Percentiles rank a stretch among this genome's conserved stretches.
phyloP scores from a whole-genome alignment of 768 basidiomycete genomes.

The Lactarius indigo region DNA sequence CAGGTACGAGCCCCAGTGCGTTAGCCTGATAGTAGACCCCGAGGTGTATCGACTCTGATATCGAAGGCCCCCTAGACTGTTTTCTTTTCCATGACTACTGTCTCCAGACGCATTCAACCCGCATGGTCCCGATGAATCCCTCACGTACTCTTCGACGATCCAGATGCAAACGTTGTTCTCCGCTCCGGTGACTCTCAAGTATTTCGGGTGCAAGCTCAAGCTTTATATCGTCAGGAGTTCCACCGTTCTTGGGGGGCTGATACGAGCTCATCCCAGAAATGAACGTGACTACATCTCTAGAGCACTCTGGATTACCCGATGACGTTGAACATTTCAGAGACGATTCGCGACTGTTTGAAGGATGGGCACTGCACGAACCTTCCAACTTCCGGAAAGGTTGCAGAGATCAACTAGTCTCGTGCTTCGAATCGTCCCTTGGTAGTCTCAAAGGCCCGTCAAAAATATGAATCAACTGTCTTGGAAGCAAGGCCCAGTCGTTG shows the following conservation, averaged over 20 bases:
- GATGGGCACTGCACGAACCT: background rate
- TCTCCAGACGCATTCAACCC: background rate
- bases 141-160: constrained; percentile 17
- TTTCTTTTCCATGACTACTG: background rate
- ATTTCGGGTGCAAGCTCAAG: constrained; percentile 45
- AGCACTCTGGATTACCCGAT: background rate
- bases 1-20: too few relatives aligned
- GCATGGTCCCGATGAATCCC: background rate
- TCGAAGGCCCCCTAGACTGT: too few relatives aligned
- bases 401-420: background rate
- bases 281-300: background rate
- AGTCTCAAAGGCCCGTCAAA: background rate
- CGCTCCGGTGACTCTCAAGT: constrained; percentile 40
- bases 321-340: constrained; percentile 1
- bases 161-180: constrained; percentile 44
- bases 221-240: constrained; percentile 42
- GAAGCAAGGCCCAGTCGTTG: background rate
- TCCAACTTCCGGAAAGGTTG: background rate
- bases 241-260: constrained; percentile 33
- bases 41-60: too few relatives aligned
- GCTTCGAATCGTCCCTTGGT: background rate
- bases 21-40: too few relatives aligned
- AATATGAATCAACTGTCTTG: background rate
- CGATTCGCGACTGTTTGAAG: background rate
- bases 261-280: background rate